phyloP scores from a whole-genome alignment of 2,329 filamentous ascomycete genomes.

The Sporothrix humicola region DNA sequence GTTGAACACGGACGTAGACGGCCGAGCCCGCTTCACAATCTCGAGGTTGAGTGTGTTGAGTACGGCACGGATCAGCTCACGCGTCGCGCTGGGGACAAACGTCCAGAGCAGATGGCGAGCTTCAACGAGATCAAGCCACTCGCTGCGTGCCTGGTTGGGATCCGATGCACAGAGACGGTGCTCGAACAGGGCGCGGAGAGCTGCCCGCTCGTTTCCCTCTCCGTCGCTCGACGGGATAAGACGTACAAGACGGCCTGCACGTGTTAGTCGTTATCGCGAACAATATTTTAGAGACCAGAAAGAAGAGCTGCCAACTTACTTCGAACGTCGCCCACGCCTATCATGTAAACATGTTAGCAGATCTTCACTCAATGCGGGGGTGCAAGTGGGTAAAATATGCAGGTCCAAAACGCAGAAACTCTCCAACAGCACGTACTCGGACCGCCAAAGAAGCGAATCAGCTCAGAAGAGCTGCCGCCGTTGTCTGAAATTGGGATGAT shows the following conservation, averaged over 20 bases:
- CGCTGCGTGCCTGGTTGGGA: constrained; percentile 65
- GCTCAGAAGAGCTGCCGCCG: constrained; percentile 88
- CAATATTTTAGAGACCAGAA: background rate
- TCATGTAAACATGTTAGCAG: background rate
- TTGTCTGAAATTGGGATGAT: constrained; percentile 97
- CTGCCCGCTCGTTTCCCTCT: constrained; percentile 64
- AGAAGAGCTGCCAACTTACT: constrained; percentile 52
- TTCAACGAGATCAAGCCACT: constrained; percentile 91
- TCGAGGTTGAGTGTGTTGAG: constrained; percentile 79
- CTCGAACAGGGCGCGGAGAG: constrained; percentile 86
- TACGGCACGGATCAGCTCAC: constrained; percentile 77
- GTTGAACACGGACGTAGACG: constrained; percentile 71
- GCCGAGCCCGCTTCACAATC: constrained; percentile 76
- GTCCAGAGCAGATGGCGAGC: constrained; percentile 79
- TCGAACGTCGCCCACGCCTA: constrained; percentile 70
- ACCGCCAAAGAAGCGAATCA: constrained; percentile 92
- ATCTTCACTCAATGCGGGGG: background rate
- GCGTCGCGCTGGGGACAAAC: constrained; percentile 71
- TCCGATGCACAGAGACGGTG: constrained; percentile 71
- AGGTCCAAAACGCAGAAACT: background rate
- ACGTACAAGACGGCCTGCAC: constrained; percentile 79
- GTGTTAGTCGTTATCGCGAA: background rate
- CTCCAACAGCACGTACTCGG: constrained; percentile 64
- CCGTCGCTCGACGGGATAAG: constrained; percentile 72
- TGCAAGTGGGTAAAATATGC: constrained; percentile 2